phyloP scores from a whole-genome alignment of 2,329 filamentous ascomycete genomes.

The Dactylellina sp. region DNA sequence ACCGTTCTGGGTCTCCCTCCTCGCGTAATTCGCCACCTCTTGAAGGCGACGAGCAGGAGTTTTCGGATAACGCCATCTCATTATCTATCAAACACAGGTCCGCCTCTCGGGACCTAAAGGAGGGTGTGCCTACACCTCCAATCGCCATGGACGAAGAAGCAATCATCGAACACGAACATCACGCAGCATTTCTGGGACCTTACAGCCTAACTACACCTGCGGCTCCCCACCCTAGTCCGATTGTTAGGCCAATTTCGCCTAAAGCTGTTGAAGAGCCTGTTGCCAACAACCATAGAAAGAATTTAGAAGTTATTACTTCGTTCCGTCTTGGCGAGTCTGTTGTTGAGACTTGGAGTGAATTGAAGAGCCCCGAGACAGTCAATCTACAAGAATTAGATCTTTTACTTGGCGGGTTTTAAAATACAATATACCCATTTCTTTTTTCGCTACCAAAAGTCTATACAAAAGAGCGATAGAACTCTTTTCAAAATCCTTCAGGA shows the following conservation, averaged over 20 bases:
- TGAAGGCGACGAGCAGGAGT: conserved; percentile 95
- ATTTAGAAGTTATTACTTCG: conserved; percentile 59
- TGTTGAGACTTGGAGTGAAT: conserved; percentile 65
- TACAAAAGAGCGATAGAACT: conserved; percentile 38
- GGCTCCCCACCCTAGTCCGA: conserved; percentile 42
- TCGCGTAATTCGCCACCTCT: conserved; percentile 77
- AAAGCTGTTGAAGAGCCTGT: conserved; percentile 33
- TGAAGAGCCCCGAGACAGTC: conserved; percentile 85
- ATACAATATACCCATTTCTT: conserved; percentile 8
- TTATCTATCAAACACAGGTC: conserved; percentile 68
- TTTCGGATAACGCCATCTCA: conserved; percentile 91
- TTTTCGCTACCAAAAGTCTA: conserved; percentile 29
- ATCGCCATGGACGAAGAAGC: conserved; percentile 70
- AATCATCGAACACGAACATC: conserved; percentile 64
- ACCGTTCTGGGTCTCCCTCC: conserved; percentile 68
- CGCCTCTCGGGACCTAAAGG: conserved; percentile 58
- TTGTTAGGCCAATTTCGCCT: conserved; percentile 48
- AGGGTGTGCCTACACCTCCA: conserved; percentile 54
- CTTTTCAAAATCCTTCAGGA: conserved; percentile 48
- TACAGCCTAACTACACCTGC: conserved; percentile 63
- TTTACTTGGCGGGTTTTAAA: conserved; percentile 72
- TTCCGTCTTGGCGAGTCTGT: conserved; percentile 31
- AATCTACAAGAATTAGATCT: conserved; percentile 93
- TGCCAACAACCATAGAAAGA: conserved; percentile 27
- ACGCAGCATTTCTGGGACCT: conserved; percentile 67